Base-by-base conservation (phyloP, 148 eudicot species). In the Camellia japonica region DNA sequence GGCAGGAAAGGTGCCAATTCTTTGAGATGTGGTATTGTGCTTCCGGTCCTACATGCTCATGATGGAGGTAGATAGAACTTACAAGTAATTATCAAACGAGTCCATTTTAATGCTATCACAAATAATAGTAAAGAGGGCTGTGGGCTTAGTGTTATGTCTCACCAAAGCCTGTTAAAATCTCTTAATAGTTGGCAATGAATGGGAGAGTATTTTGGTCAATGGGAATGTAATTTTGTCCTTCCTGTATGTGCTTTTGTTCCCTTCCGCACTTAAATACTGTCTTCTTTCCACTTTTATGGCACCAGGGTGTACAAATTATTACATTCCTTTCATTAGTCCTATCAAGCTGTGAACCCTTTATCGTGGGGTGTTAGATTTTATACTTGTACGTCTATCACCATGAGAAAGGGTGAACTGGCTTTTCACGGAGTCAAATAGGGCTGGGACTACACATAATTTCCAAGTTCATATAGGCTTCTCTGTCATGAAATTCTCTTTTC, bases 1-100 rank as follows among this genome's bases (percentile, higher is more conserved):
- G 75, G 75, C 81, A 79, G 75, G 75, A 79, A 59, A 58, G 81
- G 75, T 42, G 75, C 75, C 81, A 70, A 58, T 13, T 79, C 73
- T 79, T 71, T 69, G 75, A 70, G 66, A 79, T 79, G 81, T 69
- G 79, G 38, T 19, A 75, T 59, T 30, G 30, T 60, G 75, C 12
- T 61, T 46, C 58, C 41, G 7, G 56, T 79, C 68, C 52, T 68
- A 16, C 73, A 55, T 68, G 66, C 75, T 70, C 58, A 43, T 70
- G 43, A 68, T 56, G 19, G 75, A 69, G 75, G 73, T 30, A 30
- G 38, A 30, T 69, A 70, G 54, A 43, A 12, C 52, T 20, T 69
- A 44, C 42, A 20, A 79, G 81, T 46, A 44, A 15, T 70, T 41
- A 71, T 77, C 47, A 13, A 49, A 30, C 49, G 46, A 30, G 12